Conservation (phyloP, 148 eudicot genomes). For the Chenopodium album region DNA sequence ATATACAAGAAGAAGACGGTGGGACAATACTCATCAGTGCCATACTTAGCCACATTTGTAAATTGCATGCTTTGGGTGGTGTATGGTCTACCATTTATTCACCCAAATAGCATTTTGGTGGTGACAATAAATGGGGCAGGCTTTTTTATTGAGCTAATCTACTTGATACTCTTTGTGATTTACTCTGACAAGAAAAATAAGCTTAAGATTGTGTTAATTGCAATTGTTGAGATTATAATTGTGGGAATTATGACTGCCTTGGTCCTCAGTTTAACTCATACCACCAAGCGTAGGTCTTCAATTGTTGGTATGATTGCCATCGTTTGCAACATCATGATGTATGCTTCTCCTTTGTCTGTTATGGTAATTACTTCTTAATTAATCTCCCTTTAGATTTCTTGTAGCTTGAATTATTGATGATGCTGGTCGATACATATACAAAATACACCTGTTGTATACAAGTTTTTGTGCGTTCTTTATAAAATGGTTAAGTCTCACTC, state of each 20-base stretch:
- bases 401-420: too few relatives aligned
- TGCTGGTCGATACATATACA: background rate
- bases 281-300: conserved; percentile 53
- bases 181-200: conserved; percentile 52
- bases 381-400: background rate
- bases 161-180: conserved; percentile 50
- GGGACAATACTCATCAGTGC: conserved; percentile 75
- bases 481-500: background rate
- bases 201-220: conserved; percentile 39
- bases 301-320: conserved; percentile 68
- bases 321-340: conserved; percentile 65
- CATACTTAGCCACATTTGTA: conserved; percentile 70
- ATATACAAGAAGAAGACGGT: conserved; percentile 81
- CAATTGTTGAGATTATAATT: conserved; percentile 43
- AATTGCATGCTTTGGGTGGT: conserved; percentile 85
- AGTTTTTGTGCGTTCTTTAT: background rate
- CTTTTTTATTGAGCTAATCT: conserved; percentile 50
- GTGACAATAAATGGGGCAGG: conserved; percentile 77
- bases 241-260: conserved; percentile 45
- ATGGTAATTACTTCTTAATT: conserved; percentile 44
- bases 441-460: too few relatives aligned
- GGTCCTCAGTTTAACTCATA: conserved; percentile 49
- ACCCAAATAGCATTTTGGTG: conserved; percentile 66
- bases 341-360: conserved; percentile 79
- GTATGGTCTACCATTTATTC: conserved; percentile 79